These are phyloP conservation scores for Leccinum angustisporum DNA, from an alignment of 1,284 basidiomycete genomes.

Conservation along the genomic window DNA sequence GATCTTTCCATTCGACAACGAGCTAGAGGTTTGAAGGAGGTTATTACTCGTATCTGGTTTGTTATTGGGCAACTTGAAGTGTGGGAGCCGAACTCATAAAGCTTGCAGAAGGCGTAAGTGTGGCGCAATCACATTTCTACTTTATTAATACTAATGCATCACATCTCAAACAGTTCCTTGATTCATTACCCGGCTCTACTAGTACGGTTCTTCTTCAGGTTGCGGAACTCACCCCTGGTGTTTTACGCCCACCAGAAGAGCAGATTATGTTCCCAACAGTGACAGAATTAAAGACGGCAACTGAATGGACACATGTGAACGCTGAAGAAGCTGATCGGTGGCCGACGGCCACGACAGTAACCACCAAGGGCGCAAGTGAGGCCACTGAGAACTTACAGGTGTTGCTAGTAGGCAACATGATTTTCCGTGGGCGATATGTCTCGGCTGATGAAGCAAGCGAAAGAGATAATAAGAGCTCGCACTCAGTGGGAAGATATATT, in stretches of 20 bases:
- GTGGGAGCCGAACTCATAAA: conserved; percentile 65
- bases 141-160: conserved; percentile 13
- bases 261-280: conserved; percentile 30
- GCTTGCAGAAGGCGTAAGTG: conserved; percentile 56
- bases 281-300: conserved; percentile 16
- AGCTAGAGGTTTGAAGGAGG: conserved; percentile 59
- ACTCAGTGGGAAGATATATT: no score
- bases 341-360: no score
- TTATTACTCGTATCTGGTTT: conserved; percentile 66
- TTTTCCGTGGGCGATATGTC: no score
- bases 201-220: conserved; percentile 34
- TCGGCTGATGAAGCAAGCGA: no score
- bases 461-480: no score
- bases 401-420: no score
- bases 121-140: conserved; percentile 18
- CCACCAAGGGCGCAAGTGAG: no score
- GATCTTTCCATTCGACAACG: conserved; percentile 47
- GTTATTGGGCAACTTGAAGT: conserved; percentile 55
- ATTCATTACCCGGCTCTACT: conserved; percentile 27
- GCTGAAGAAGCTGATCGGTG: conserved; percentile 42
- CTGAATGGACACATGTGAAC: conserved; percentile 45
- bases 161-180: conserved; percentile 37
- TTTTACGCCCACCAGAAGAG: conserved; percentile 32
- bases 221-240: conserved; percentile 29
- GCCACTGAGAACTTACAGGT: no score